Percentiles rank a stretch among this genome's conserved stretches.
phyloP scores from a whole-genome alignment of 305 asterid species.

The Fraxinus baroniana region DNA sequence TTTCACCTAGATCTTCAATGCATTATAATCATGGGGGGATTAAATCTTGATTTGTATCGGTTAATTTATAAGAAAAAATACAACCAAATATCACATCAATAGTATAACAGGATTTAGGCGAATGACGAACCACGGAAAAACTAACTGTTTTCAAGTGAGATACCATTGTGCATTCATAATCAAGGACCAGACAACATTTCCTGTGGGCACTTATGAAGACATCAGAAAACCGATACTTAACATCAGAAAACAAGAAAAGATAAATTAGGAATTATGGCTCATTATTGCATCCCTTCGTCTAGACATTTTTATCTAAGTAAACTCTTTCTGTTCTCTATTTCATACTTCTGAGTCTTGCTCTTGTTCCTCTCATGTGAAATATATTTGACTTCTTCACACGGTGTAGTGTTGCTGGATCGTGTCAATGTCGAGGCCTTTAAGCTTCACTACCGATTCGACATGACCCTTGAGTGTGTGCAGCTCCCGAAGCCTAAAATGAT shows the following conservation, averaged over 20 bases:
- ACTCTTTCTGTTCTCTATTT: conserved; percentile 26
- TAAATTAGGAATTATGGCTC: conserved; percentile 18
- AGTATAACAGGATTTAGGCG: neutral
- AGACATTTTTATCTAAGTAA: conserved; percentile 31
- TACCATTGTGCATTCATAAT: conserved; percentile 35
- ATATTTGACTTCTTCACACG: conserved; percentile 33
- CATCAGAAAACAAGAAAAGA: conserved; percentile 27
- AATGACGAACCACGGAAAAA: conserved; percentile 9
- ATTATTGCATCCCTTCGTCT: conserved; percentile 25
- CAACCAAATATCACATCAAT: neutral
- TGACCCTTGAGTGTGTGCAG: conserved; percentile 55
- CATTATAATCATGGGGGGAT: neutral
- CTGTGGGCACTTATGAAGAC: conserved; percentile 19
- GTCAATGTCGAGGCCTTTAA: conserved; percentile 48
- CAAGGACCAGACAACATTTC: conserved; percentile 26
- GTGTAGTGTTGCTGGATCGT: conserved; percentile 56
- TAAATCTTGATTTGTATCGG: neutral
- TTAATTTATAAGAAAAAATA: neutral
- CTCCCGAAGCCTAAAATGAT: conserved; percentile 44
- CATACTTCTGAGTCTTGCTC: conserved; percentile 6
- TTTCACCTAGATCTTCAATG: conserved; percentile 10
- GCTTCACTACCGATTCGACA: conserved; percentile 53
- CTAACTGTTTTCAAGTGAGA: conserved; percentile 31
- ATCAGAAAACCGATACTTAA: too few species aligned
- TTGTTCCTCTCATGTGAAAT: conserved; percentile 5